Conservation (phyloP, 345 rosid species). For the Orychophragmus violaceus region DNA sequence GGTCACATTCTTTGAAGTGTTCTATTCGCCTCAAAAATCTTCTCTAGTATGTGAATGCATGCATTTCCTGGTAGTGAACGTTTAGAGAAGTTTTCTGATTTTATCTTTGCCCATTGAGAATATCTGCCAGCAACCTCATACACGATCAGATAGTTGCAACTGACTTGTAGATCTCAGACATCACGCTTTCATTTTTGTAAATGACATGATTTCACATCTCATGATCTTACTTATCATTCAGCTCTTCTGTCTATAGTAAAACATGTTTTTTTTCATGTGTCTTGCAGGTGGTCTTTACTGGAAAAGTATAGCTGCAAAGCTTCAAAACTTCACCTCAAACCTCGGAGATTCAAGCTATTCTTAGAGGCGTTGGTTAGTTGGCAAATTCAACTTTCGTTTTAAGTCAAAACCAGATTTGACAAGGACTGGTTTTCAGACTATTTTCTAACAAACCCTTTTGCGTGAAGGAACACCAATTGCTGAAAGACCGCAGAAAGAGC, state of each 20-base stretch:
- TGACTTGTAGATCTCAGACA: neutral
- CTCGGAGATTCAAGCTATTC: constrained; percentile 90
- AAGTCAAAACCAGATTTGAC: too few relatives aligned
- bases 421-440: constrained; percentile 14
- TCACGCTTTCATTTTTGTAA: neutral
- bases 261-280: constrained; percentile 2
- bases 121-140: neutral
- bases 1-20: neutral
- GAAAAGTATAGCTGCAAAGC: constrained; percentile 98
- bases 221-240: neutral
- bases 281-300: constrained; percentile 94
- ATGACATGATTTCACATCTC: neutral
- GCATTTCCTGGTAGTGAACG: neutral
- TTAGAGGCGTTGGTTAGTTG: constrained; percentile 92
- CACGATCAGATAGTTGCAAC: constrained; percentile 11
- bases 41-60: neutral
- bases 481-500: constrained; percentile 89
- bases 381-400: constrained; percentile 6
- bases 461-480: constrained; percentile 88
- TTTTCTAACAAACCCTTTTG: constrained; percentile 26
- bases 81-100: neutral
- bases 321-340: constrained; percentile 97
- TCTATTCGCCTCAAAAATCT: neutral
- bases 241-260: neutral
- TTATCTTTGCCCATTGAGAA: neutral